Base-by-base conservation (phyloP, 441 rosid species). In the Bruguiera hainesii region DNA sequence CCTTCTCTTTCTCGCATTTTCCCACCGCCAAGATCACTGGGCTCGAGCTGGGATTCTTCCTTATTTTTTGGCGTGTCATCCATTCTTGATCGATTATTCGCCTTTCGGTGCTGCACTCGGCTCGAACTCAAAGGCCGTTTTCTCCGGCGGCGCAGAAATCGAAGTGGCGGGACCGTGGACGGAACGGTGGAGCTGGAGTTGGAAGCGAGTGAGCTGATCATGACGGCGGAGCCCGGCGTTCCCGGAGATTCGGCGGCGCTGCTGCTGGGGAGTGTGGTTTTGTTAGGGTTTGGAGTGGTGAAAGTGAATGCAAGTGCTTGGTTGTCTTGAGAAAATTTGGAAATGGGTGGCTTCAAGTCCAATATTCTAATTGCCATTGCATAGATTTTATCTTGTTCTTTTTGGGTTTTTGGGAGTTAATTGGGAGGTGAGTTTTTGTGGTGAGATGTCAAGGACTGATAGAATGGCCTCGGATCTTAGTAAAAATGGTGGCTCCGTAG, bases 401-500 rank as follows among this genome's bases (percentile, higher is more conserved):
- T 33, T 65, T 56, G 39, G 3, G 48, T 16, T 42, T 37, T 56
- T 37, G 60, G 53, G 28, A 31, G 51, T 19, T n/a, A 58, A 56
- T 26, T 25, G n/a, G 53, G 50, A 58, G 33, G 30, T 71, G 66
- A 39, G 16, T 13, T 39, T 39, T 39, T 3, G 48, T 39, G 48
- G 4, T 13, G 3, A 42, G 23, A 83, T 87, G 84, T 85, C 80
- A 62, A 71, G 89, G 75, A 79, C 83, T 67, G 93, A 80, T 72
- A 83, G 89, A 80, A 88, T 94, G 96, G 87, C 96, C 59, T 83
- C 89, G 81, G 95, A 86, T 89, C 93, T 89, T 79, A 80, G 85
- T 73, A 82, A 91, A 79, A 81, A 83, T 5, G 97, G 87, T 58
- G 97, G 86, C 60, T 79, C 91, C 6, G 88, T 90, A 10, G 98